Evolutionary conservation across 169 alveolate genomes (phyloP).

Genomic region (Plasmodium cynomolgi): DNA sequence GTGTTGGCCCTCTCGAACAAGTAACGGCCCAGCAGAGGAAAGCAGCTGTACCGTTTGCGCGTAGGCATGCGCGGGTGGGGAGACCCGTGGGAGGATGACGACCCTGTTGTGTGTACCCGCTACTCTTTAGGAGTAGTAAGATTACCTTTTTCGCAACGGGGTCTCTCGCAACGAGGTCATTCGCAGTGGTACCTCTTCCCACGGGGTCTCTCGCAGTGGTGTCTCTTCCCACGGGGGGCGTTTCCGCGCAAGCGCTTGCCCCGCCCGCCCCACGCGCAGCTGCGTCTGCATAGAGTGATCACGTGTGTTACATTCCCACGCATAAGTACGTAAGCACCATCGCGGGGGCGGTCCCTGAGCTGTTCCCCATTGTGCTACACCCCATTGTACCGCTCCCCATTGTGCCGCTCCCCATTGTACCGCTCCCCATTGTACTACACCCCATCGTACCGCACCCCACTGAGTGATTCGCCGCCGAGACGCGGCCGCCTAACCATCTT

Average conservation of each 20-base stretch:
- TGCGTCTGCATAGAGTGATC: neutral
- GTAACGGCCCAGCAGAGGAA: neutral
- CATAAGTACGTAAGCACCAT: neutral
- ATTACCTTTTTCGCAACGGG: neutral
- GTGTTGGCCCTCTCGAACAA: constrained; percentile 90
- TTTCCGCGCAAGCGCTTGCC: neutral
- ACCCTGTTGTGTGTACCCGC: neutral
- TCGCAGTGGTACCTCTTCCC: neutral
- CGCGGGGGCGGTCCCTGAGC: neutral
- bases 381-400: no score
- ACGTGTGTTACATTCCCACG: neutral
- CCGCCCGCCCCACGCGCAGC: neutral
- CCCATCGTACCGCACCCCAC: neutral
- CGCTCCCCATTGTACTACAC: no score
- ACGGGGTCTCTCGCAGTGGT: neutral
- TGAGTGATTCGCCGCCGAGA: neutral
- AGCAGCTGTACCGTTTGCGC: neutral
- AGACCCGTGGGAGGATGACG: neutral
- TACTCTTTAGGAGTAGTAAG: neutral
- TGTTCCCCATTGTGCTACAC: neutral
- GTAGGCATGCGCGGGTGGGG: neutral
- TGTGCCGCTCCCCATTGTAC: no score
- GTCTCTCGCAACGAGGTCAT: neutral
- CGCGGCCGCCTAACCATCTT: neutral
- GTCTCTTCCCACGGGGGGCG: neutral